Conservation (phyloP, 1,139 yeast species). For the Zygoascus meyerae region DNA sequence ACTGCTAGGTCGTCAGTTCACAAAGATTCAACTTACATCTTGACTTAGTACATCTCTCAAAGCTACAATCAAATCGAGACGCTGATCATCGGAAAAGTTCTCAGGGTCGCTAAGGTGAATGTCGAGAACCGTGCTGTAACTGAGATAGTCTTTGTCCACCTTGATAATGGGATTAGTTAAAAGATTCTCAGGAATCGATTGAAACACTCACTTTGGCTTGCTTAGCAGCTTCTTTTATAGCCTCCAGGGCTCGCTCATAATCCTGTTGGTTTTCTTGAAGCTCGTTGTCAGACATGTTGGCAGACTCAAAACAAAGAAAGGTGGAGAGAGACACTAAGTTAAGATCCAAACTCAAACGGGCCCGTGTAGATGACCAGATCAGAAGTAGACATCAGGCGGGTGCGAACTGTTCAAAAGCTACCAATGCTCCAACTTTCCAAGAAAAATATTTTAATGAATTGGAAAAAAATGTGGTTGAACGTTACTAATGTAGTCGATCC, state of each 20-base stretch:
- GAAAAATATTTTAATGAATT: too few relatives aligned
- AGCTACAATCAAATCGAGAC: slow-evolving; percentile 38
- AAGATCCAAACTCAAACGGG: too few relatives aligned
- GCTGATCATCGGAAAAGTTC: slow-evolving; percentile 45
- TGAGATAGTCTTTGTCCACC: slow-evolving; percentile 48
- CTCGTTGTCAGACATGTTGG: slow-evolving; percentile 3
- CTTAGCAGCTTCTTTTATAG: slow-evolving; percentile 23
- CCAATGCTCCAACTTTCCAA: too few relatives aligned
- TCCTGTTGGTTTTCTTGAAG: background rate
- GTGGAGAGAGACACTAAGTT: background rate
- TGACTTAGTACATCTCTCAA: slow-evolving; percentile 41
- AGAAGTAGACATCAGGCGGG: too few relatives aligned
- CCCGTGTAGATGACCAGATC: too few relatives aligned
- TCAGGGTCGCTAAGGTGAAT: slow-evolving; percentile 49
- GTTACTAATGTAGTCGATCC: too few relatives aligned
- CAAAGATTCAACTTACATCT: slow-evolving; percentile 10
- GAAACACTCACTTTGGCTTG: slow-evolving; percentile 20
- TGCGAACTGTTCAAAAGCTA: too few relatives aligned
- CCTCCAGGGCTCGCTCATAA: slow-evolving; percentile 3
- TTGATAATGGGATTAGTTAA: background rate
- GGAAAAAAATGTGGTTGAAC: too few relatives aligned
- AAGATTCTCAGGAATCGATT: background rate
- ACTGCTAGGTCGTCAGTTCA: background rate
- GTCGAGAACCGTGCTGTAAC: slow-evolving; percentile 70
- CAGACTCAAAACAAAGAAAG: background rate